Evolutionary conservation across 169 alveolate genomes (phyloP).

Genomic region (Fabrea salina): DNA sequence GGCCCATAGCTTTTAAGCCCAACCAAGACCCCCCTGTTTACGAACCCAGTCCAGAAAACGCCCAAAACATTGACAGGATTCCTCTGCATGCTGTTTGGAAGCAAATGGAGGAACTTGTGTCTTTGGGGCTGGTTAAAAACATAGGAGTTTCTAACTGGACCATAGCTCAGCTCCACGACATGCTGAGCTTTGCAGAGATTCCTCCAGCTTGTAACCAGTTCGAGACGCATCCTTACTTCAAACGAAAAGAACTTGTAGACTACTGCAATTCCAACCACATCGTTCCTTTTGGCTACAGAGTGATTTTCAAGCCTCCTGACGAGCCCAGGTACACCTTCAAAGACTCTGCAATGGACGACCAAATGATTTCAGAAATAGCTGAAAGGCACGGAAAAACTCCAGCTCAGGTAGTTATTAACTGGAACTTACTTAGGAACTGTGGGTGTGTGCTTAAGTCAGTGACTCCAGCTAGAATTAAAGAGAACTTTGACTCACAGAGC

Average conservation of each 20-base stretch:
- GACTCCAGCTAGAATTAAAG: constrained; percentile 40
- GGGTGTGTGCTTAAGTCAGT: constrained; percentile 60
- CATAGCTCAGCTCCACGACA: constrained; percentile 45
- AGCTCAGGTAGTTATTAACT: constrained; percentile 56
- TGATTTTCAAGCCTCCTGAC: constrained; percentile 22
- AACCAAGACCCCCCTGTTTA: not conserved
- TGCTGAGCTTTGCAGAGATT: constrained; percentile 48
- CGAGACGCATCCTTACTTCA: constrained; percentile 65
- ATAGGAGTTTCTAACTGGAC: constrained; percentile 72
- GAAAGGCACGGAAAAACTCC: constrained; percentile 47
- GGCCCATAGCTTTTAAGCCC: constrained; percentile 50
- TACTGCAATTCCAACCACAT: constrained; percentile 46
- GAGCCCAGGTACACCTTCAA: not conserved
- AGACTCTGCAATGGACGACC: constrained; percentile 41
- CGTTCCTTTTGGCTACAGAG: constrained; percentile 55
- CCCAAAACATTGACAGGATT: not conserved
- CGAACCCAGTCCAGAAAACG: not conserved
- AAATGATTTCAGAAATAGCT: constrained; percentile 48
- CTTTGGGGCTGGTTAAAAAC: constrained; percentile 55
- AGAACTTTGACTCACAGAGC: constrained; percentile 46
- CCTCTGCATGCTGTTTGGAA: constrained; percentile 60
- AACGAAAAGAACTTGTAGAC: constrained; percentile 48
- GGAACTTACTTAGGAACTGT: constrained; percentile 52
- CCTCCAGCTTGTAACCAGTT: constrained; percentile 68
- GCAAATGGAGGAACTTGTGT: constrained; percentile 50